phyloP scores from a whole-genome alignment of 2,329 filamentous ascomycete species.

The Cordyceps cateniannulata region DNA sequence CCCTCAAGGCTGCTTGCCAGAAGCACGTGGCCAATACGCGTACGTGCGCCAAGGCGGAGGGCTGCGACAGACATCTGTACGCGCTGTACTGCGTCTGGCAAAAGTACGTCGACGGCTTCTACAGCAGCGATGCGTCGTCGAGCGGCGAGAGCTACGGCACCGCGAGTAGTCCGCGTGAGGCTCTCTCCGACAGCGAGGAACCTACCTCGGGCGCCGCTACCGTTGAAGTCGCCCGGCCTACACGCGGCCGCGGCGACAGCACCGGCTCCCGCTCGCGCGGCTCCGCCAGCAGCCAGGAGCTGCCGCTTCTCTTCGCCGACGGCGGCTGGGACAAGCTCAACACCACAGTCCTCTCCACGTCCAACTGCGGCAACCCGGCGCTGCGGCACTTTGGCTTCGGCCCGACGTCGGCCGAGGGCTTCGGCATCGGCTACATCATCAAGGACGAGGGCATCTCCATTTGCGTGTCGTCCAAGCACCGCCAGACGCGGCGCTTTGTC shows the following conservation, averaged over 20 bases:
- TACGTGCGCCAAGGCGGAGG: constrained; percentile 82
- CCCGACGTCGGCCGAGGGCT: constrained; percentile 86
- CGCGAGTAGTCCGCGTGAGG: constrained; percentile 49
- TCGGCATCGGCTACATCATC: constrained; percentile 98
- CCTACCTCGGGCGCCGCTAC: constrained; percentile 22
- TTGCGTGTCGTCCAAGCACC: constrained; percentile 87
- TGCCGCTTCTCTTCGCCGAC: constrained; percentile 82
- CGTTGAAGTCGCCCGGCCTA: constrained; percentile 25
- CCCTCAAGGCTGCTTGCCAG: constrained; percentile 74
- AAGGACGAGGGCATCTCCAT: constrained; percentile 69
- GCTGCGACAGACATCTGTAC: constrained; percentile 89
- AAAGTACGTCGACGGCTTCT: constrained; percentile 70
- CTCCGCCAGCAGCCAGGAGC: constrained; percentile 30
- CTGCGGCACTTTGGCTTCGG: constrained; percentile 96
- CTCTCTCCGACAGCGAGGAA: constrained; percentile 33
- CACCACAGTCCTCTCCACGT: constrained; percentile 88
- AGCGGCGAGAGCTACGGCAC: constrained; percentile 54
- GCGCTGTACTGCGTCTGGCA: constrained; percentile 95
- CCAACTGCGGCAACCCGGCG: constrained; percentile 96
- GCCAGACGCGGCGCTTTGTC: constrained; percentile 85
- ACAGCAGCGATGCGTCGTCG: constrained; percentile 36
- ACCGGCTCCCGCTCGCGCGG: constrained; percentile 42
- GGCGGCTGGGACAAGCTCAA: constrained; percentile 91
- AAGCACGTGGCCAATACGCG: constrained; percentile 75
- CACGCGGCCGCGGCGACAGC: constrained; percentile 48